phyloP scores from a whole-genome alignment of 352 stramenopile genomes.

The Phytopythium montanum region DNA sequence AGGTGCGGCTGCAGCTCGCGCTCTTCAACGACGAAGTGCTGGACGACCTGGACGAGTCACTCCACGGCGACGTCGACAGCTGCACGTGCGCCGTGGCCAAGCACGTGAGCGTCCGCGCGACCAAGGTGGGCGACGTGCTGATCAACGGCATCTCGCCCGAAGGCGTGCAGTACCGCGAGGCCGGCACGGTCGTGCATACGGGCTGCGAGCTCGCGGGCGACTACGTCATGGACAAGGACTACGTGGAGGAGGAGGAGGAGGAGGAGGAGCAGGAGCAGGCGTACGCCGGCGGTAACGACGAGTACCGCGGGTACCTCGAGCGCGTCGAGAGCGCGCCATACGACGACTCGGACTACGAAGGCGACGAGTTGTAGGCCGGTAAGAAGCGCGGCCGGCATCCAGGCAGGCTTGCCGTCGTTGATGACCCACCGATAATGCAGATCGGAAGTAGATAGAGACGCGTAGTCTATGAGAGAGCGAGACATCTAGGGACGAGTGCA shows the following conservation, averaged over 20 bases:
- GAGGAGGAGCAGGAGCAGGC: conserved; percentile 4
- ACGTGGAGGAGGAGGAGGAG: conserved; percentile 4
- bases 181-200: conserved; percentile 57
- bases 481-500: no score
- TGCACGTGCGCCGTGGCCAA: conserved; percentile 55
- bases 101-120: conserved; percentile 40
- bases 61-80: conserved; percentile 58
- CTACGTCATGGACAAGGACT: conserved; percentile 77
- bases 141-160: conserved; percentile 71
- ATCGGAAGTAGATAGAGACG: no score
- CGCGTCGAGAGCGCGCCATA: conserved; percentile 2
- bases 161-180: conserved; percentile 67
- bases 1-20: conserved; percentile 65
- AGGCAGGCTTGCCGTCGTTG: background rate
- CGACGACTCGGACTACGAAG: conserved; percentile 7
- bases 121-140: conserved; percentile 69
- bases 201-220: conserved; percentile 60
- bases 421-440: background rate
- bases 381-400: no score
- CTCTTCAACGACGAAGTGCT: conserved; percentile 81
- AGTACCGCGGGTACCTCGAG: conserved; percentile 5
- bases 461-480: no score
- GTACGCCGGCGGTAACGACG: conserved; percentile 5
- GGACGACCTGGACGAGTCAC: conserved; percentile 46
- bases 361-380: conserved; percentile 10